Evolutionary conservation across 2,329 filamentous ascomycete genomes (phyloP), one percentile per base, ranked within the genome.

Genomic region (Aschersonia sp.): DNA sequence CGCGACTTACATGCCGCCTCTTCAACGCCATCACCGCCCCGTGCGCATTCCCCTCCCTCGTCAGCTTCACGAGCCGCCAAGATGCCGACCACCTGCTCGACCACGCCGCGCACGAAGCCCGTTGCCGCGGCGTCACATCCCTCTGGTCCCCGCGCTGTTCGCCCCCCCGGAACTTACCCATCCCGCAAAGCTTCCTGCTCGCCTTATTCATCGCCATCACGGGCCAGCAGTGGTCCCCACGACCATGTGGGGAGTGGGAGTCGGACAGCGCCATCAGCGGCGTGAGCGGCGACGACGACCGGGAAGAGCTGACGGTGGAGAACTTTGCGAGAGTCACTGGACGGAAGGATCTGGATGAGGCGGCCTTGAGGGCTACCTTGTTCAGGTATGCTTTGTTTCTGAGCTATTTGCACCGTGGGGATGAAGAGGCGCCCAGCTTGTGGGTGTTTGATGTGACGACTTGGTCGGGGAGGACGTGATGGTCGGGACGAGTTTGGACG

Each of bases 111-210:
- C 47, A 51, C 29, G 54, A 60, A 45, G 55, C 59, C 28, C 51
- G 30, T 43, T 42, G 4, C 55, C 61, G 6, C 53, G 52, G 6
- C 52, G 51, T 40, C 31, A 49, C 31, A 1, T 56, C 58, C 9
- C 58, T 65, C 47, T 65, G 62, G 62, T 65, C 62, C 20, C 62
- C 62, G n/a, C 50, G 54, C n/a, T 65, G 62, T 53, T 52, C 53
- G 40, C 60, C 64, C 10, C 62, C 62, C 4, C 47, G 46, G 10
- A 50, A 52, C 10, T 50, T 65, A 5, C 61, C 56, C 35, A 47
- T 65, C 9, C 52, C 57, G 7, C 54, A 57, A 40, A 59, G 59
- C 43, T 65, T 65, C 48, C 53, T 65, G 9, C 56, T 58, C 31
- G 62, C 61, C 5, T 50, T 63, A 30, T 59, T 56, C 52, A 49